Evolutionary conservation across 805 yeast genomes (phyloP).

Genomic region (Candida sanyiensis): DNA sequence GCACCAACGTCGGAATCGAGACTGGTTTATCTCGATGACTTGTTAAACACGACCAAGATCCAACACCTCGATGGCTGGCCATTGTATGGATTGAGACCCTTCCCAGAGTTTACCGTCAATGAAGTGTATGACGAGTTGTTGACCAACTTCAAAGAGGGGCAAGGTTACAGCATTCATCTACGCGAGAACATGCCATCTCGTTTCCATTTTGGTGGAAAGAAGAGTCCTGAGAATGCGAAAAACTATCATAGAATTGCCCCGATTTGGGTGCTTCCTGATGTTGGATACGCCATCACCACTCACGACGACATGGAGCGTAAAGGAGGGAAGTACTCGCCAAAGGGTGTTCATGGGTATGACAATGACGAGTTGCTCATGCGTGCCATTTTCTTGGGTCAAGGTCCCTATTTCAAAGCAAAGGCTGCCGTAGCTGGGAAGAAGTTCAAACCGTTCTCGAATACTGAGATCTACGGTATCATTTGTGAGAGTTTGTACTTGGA

Average conservation of each 20-base stretch:
- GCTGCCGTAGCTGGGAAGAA: constrained; percentile 14
- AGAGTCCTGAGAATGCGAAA: constrained; percentile 2
- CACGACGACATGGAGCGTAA: constrained; percentile 43
- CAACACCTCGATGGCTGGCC: constrained; percentile 82
- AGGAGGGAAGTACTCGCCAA: constrained; percentile 20
- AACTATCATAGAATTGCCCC: constrained; percentile 71
- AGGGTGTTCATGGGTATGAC: constrained; percentile 83
- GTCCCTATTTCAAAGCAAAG: constrained; percentile 60
- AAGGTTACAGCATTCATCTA: constrained; percentile 42
- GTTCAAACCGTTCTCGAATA: constrained; percentile 60
- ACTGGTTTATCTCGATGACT: constrained; percentile 65
- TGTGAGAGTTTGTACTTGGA: constrained; percentile 53
- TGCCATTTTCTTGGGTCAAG: constrained; percentile 71
- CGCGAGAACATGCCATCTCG: constrained; percentile 47
- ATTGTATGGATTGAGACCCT: constrained; percentile 69
- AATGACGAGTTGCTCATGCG: constrained; percentile 76
- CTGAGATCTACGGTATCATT: constrained; percentile 66
- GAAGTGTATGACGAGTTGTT: constrained; percentile 43
- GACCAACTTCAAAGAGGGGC: constrained; percentile 27
- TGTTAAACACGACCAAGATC: constrained; percentile 46
- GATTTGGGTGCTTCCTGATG: constrained; percentile 76
- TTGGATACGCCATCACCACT: constrained; percentile 74
- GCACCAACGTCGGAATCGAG: constrained; percentile 75
- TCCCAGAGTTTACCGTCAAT: constrained; percentile 31
- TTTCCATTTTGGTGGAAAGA: constrained; percentile 29